Evolutionary conservation across 192 early-diverging fungal species (phyloP), one percentile per base, ranked within the genome.

Genomic region (Coemansia biformis): DNA sequence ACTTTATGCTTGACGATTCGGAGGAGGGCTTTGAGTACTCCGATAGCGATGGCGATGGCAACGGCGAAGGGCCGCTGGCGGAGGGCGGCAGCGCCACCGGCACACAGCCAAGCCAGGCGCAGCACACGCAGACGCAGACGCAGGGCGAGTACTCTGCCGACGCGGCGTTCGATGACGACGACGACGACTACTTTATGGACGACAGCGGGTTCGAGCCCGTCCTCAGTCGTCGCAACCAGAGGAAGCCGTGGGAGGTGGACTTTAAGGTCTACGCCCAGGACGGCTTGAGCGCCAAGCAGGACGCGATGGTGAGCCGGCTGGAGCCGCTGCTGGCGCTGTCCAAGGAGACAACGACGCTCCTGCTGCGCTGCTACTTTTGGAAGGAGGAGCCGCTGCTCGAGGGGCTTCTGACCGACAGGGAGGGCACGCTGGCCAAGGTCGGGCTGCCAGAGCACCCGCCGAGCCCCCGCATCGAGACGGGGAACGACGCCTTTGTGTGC

Each of bases 401-500:
- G 39, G 51, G 48, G 57, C 63, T 63, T 33, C 31, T 75, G 46
- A 30, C 42, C 10, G 65, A 75, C 40, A 43, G 46, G 4, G 59
- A 59, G 12, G 47, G 59, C 29, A 68, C 65, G 19, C 32, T 75
- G 39, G 54, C 51, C 32, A 59, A 57, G 37, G 56, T 44, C 9
- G 71, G 71, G 2, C 21, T 75, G 13, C 16, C 39, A 7, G 43
- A 53, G 4, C 34, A 54, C 24, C 47, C 51, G 30, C 37, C 42
- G 11, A 21, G 33, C 21, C 54, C 55, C 22, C 17, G 42, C 38
- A 48, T 69, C 26, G 36, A 50, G 44, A 12, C 52, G 14, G 60
- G 64, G 15, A 58, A 66, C 32, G 34, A 41, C 6, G 59, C 48
- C 15, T 93, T 94, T 57, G 66, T 70, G 37, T 99, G 96, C 74